Conservation (phyloP, 805 yeast species). For the Alloascoidea hylecoeti region DNA sequence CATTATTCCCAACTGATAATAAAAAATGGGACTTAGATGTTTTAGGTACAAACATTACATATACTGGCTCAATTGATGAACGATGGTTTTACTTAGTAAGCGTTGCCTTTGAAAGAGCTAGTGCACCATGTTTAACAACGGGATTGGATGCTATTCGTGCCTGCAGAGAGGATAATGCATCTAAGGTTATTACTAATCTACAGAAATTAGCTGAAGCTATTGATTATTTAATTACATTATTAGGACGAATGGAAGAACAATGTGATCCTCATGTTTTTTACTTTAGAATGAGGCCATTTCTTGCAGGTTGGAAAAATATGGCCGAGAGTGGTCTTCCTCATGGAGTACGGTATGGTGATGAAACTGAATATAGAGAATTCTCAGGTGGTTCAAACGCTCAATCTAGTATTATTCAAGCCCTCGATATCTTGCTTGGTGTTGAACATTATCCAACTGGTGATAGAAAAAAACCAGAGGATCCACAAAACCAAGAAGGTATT, state of each 20-base stretch:
- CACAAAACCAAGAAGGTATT: slow-evolving; percentile 9
- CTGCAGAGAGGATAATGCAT: slow-evolving; percentile 31
- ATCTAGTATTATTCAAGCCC: slow-evolving; percentile 74
- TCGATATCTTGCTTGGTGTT: slow-evolving; percentile 65
- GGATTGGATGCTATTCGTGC: slow-evolving; percentile 57
- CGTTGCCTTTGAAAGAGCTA: slow-evolving; percentile 72
- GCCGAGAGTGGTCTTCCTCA: slow-evolving; percentile 65
- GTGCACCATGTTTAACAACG: slow-evolving; percentile 52
- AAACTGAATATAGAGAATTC: slow-evolving; percentile 34
- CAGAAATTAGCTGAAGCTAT: slow-evolving; percentile 62
- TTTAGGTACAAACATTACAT: slow-evolving; percentile 68
- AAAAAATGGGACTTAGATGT: slow-evolving; percentile 42
- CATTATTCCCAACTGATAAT: slow-evolving; percentile 29
- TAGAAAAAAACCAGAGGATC: slow-evolving; percentile 17
- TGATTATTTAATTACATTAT: slow-evolving; percentile 55
- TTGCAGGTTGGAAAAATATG: slow-evolving; percentile 95
- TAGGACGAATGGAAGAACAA: slow-evolving; percentile 81
- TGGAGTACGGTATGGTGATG: slow-evolving; percentile 71
- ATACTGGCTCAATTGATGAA: slow-evolving; percentile 84
- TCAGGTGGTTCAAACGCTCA: slow-evolving; percentile 95
- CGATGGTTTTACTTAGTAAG: slow-evolving; percentile 88
- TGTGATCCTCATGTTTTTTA: slow-evolving; percentile 91
- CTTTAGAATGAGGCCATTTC: slow-evolving; percentile 71
- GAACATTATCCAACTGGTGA: slow-evolving; percentile 72
- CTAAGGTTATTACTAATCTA: slow-evolving; percentile 27